Evolutionary conservation across 225 moss, liverwort and hornwort genomes (phyloP), one percentile per base, ranked within the genome.

Genomic region (Asterella californica): DNA sequence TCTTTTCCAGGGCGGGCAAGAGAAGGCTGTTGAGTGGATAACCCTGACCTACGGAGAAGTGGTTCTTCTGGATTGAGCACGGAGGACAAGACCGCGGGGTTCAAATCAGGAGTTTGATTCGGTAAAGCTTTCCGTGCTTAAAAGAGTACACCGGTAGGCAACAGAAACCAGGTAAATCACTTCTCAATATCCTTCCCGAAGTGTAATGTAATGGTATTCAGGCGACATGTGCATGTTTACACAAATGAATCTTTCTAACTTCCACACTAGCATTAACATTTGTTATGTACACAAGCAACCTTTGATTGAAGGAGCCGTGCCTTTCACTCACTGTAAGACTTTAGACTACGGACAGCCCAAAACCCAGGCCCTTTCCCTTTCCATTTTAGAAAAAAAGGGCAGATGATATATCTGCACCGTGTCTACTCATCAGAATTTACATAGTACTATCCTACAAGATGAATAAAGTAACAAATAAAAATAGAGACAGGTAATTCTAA

Each of bases 351-450:
- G 50, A 68, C 67, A 68, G 33, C 69, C 65, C n/a, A 64, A n/a
- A 29, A 70, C 69, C 79, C 55, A 72, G 79, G 57, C 59, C 69
- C 52, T 64, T 18, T 60, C 27, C 71, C 55, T 59, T 70, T 27
- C 21, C 10, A n/a, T 55, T 79, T 53, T 32, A 75, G 49, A 64
- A 80, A 53, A 55, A 36, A 75, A 66, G 25, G 45, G 64, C 63
- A 47, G 48, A 59, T 60, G 24, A 15, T 72, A 74, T 53, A 76
- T 32, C 52, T 60, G 59, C 76, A 72, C 62, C 75, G 57, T 30
- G n/a, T 72, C 79, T 72, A 67, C 42, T 70, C 76, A 80, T 52
- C 76, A 86, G 77, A 80, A 80, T 82, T 80, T 82, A 86, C 82
- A 86, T 50, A 78, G 17, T 77, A 83, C 50, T 83, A 80, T 70